Conservation (phyloP, 208 protist species). For the Wallacemonas collosoma region DNA sequence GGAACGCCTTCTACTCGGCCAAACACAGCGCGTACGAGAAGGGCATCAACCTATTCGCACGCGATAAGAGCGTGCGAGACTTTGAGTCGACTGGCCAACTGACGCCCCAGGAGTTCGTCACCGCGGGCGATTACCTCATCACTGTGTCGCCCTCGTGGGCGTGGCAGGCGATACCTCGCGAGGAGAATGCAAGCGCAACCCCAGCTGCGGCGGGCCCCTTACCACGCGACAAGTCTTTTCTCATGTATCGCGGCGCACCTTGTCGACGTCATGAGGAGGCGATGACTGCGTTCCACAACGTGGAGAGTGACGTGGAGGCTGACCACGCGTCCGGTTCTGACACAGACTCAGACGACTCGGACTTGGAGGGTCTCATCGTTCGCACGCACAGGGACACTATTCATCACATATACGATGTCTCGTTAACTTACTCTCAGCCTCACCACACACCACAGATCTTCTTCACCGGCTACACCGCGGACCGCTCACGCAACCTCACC, state of each 20-base stretch:
- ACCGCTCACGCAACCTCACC: constrained; percentile 42
- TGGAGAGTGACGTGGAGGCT: neutral
- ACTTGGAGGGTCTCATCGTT: constrained; percentile 1
- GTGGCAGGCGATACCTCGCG: constrained; percentile 44
- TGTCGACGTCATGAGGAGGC: constrained; percentile 14
- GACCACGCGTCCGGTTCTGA: constrained; percentile 5
- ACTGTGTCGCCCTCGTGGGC: constrained; percentile 89
- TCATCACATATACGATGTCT: constrained; percentile 91
- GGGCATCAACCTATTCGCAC: neutral
- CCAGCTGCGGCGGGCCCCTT: constrained; percentile 33
- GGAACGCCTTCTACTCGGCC: constrained; percentile 1
- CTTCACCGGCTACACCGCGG: constrained; percentile 91
- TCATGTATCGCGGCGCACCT: constrained; percentile 50
- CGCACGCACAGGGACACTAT: constrained; percentile 4
- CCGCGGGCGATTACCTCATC: constrained; percentile 85
- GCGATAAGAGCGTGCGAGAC: constrained; percentile 4
- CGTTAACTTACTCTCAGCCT: constrained; percentile 94
- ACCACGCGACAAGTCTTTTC: constrained; percentile 89
- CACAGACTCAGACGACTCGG: constrained; percentile 6
- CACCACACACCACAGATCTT: constrained; percentile 91
- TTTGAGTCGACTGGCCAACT: constrained; percentile 32
- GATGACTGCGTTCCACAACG: constrained; percentile 13
- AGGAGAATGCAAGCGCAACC: no score
- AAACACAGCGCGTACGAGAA: constrained; percentile 9
- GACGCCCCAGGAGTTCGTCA: constrained; percentile 75